Evolutionary conservation across 2,329 filamentous ascomycete genomes (phyloP).

Genomic region (Colletotrichum sp.): DNA sequence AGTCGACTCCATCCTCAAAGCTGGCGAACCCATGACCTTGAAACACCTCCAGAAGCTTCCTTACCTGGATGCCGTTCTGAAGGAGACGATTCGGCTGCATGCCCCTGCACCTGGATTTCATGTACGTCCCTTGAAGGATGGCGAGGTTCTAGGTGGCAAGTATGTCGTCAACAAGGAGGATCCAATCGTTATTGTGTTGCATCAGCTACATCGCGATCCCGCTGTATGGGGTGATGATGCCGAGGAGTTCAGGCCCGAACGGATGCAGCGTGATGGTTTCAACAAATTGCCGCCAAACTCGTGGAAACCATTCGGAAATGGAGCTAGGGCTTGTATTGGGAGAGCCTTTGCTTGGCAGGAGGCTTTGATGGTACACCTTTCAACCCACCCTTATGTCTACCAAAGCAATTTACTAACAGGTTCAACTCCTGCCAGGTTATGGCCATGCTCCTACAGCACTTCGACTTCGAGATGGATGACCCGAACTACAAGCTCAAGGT

Average conservation of each 20-base stretch:
- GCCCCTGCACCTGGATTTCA: conserved; percentile 65
- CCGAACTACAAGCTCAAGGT: conserved; percentile 62
- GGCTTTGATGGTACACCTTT: conserved; percentile 47
- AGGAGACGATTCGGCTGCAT: conserved; percentile 69
- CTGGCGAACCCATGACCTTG: conserved; percentile 58
- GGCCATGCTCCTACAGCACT: conserved; percentile 72
- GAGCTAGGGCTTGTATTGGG: conserved; percentile 74
- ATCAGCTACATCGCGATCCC: conserved; percentile 63
- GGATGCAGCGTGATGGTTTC: conserved; percentile 75
- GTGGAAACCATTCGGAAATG: conserved; percentile 77
- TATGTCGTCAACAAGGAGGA: conserved; percentile 63
- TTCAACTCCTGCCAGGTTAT: conserved; percentile 37
- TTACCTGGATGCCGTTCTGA: conserved; percentile 70
- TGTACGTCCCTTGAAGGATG: conserved; percentile 53
- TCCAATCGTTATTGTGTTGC: conserved; percentile 52
- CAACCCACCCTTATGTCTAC: neutral
- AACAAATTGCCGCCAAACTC: conserved; percentile 56
- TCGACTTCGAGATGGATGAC: conserved; percentile 66
- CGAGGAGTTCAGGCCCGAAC: conserved; percentile 70
- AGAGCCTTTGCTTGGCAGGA: conserved; percentile 80
- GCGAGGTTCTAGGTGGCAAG: conserved; percentile 63
- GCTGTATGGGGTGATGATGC: conserved; percentile 70
- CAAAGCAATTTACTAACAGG: neutral
- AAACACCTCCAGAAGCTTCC: conserved; percentile 69
- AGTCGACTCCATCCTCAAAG: conserved; percentile 68